Evolutionary conservation across 257 asterid species (phyloP).

Genomic region (Lithospermum erythrorhizon): DNA sequence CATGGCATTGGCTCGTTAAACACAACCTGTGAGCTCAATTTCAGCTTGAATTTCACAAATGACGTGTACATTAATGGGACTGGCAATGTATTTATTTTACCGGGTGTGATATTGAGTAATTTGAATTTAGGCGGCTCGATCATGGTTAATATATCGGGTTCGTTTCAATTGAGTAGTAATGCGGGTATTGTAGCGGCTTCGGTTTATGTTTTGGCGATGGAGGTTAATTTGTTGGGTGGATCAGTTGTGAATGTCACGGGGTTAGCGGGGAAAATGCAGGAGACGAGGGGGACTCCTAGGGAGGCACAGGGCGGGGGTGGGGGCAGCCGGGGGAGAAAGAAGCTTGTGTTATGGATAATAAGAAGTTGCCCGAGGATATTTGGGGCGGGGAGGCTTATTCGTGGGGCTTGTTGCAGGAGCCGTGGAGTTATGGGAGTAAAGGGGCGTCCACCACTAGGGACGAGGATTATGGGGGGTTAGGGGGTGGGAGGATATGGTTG

Average conservation of each 20-base stretch:
- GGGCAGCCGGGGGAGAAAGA: constrained; percentile 90
- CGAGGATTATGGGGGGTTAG: constrained; percentile 70
- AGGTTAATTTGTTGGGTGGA: constrained; percentile 32
- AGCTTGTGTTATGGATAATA: constrained; percentile 67
- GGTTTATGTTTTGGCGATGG: constrained; percentile 37
- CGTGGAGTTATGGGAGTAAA: constrained; percentile 66
- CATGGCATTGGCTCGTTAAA: constrained; percentile 65
- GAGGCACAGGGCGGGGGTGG: constrained; percentile 67
- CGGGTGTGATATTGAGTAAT: constrained; percentile 48
- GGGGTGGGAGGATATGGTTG: constrained; percentile 82
- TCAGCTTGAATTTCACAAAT: constrained; percentile 51
- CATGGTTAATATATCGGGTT: constrained; percentile 47
- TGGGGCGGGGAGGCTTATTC: constrained; percentile 87
- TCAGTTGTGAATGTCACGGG: constrained; percentile 60
- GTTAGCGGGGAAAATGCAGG: constrained; percentile 42
- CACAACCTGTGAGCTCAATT: constrained; percentile 68
- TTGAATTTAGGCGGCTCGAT: constrained; percentile 44
- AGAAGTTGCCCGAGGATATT: constrained; percentile 62
- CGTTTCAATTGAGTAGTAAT: constrained; percentile 29
- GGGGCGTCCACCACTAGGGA: constrained; percentile 65
- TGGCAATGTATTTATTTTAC: constrained; percentile 47
- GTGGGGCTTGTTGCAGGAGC: constrained; percentile 54
- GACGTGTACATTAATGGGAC: constrained; percentile 38
- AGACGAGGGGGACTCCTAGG: constrained; percentile 50
- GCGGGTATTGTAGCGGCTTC: constrained; percentile 49